Conservation (phyloP, 2,329 filamentous ascomycete genomes). For the Huntiella omanensis region DNA sequence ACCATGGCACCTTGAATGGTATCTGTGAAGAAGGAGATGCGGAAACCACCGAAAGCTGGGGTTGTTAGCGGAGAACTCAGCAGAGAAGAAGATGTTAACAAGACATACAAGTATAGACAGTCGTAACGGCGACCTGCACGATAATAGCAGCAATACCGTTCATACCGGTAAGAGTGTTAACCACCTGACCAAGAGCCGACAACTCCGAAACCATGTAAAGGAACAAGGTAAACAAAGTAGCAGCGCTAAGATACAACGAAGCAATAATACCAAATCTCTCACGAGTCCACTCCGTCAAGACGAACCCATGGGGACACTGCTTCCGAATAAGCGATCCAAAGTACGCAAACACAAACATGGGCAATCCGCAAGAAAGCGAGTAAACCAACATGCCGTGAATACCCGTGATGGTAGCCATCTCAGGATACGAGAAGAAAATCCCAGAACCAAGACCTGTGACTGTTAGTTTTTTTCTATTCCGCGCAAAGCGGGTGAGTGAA, state of each 20-base stretch:
- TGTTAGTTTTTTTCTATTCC: conserved; percentile 21
- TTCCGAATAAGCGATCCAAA: conserved; percentile 60
- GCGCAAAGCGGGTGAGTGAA: conserved; percentile 11
- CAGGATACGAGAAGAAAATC: conserved; percentile 66
- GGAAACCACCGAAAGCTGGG: conserved; percentile 62
- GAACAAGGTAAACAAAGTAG: conserved; percentile 67
- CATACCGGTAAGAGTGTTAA: conserved; percentile 54
- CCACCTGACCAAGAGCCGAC: conserved; percentile 62
- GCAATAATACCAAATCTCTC: conserved; percentile 54
- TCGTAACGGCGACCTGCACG: conserved; percentile 59
- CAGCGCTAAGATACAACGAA: conserved; percentile 54
- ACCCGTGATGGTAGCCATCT: conserved; percentile 61
- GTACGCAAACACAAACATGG: conserved; percentile 54
- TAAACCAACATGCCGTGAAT: conserved; percentile 65
- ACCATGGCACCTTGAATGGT: conserved; percentile 69
- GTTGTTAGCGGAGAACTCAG: conserved; percentile 2
- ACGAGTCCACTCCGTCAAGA: conserved; percentile 68
- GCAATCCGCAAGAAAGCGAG: conserved; percentile 51
- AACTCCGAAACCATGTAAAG: conserved; percentile 76
- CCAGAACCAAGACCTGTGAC: conserved; percentile 59
- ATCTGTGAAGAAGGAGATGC: conserved; percentile 69
- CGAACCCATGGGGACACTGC: conserved; percentile 68
- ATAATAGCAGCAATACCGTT: conserved; percentile 59
- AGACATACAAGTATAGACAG: conserved; percentile 57
- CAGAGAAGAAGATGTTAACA: neutral